Percentiles rank a stretch among this genome's conserved stretches.
These are phyloP conservation scores for Chimonanthus salicifolius DNA, from an alignment of 164 flowering plant species.

Conservation along the genomic window DNA sequence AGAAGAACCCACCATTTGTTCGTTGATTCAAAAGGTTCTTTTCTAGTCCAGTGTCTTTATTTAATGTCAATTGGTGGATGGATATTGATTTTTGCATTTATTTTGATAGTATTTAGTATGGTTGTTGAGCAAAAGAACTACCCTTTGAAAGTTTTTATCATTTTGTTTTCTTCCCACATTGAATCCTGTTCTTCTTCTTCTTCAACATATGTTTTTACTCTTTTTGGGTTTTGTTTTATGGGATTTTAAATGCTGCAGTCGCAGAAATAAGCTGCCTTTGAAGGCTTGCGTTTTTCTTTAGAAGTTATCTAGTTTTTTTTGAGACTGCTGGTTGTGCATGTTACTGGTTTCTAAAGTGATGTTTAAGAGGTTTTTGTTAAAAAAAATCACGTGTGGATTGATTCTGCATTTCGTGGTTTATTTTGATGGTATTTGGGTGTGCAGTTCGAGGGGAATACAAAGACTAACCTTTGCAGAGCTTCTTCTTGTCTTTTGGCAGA, in stretches of 20 bases:
- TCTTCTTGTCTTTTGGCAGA: conserved; percentile 10
- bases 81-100: neutral
- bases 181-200: neutral
- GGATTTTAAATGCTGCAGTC: neutral
- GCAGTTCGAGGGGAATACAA: too few species aligned
- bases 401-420: too few species aligned
- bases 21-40: neutral
- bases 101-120: neutral
- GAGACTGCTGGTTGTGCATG: neutral
- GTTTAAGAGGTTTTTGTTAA: neutral
- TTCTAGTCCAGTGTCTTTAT: neutral
- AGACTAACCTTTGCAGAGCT: too few species aligned
- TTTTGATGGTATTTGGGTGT: too few species aligned
- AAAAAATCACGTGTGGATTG: neutral
- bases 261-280: neutral
- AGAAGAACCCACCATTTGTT: neutral
- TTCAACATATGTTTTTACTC: too few species aligned
- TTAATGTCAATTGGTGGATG: neutral
- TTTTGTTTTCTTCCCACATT: too few species aligned
- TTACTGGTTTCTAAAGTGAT: neutral
- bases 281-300: neutral
- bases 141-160: neutral
- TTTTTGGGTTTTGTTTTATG: neutral
- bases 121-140: conserved; percentile 1
- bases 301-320: neutral